Evolutionary conservation across 1,139 yeast species (phyloP).

Genomic region (Nakaseomyces delphensis): DNA sequence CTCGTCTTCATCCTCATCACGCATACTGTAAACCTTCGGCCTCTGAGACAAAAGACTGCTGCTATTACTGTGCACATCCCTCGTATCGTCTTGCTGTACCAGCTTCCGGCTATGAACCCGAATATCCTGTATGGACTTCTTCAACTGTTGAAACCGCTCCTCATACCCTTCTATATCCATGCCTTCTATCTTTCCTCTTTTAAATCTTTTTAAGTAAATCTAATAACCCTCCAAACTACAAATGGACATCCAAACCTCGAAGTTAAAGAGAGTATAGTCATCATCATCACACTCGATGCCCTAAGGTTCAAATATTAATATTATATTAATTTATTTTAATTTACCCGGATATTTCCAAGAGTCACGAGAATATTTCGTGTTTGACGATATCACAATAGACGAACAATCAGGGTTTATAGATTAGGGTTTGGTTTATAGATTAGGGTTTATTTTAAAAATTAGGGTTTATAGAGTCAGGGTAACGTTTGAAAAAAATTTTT

Average conservation of each 20-base stretch:
- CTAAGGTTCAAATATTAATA: too few relatives aligned
- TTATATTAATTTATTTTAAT: too few relatives aligned
- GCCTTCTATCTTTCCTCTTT: slow-evolving; percentile 4
- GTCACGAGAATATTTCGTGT: too few relatives aligned
- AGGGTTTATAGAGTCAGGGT: neutral
- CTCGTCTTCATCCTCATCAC: slow-evolving; percentile 33
- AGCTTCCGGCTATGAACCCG: slow-evolving; percentile 36
- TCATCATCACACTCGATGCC: too few relatives aligned
- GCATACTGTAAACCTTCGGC: slow-evolving; percentile 28
- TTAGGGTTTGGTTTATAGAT: too few relatives aligned
- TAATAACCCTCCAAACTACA: too few relatives aligned
- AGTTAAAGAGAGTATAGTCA: too few relatives aligned
- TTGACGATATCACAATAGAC: too few relatives aligned
- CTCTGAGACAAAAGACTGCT: slow-evolving; percentile 20
- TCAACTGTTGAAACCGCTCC: slow-evolving; percentile 28
- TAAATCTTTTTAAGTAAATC: too few relatives aligned
- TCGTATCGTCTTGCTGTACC: slow-evolving; percentile 32
- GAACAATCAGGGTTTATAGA: too few relatives aligned
- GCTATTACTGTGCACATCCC: slow-evolving; percentile 31
- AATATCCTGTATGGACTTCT: slow-evolving; percentile 34
- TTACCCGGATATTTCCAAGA: too few relatives aligned
- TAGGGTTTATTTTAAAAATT: neutral
- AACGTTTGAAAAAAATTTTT: neutral
- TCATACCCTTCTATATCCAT: slow-evolving; percentile 15
- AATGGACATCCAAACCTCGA: too few relatives aligned